Conservation (phyloP, 2,329 filamentous ascomycete genomes). For the Penicillium sp. region DNA sequence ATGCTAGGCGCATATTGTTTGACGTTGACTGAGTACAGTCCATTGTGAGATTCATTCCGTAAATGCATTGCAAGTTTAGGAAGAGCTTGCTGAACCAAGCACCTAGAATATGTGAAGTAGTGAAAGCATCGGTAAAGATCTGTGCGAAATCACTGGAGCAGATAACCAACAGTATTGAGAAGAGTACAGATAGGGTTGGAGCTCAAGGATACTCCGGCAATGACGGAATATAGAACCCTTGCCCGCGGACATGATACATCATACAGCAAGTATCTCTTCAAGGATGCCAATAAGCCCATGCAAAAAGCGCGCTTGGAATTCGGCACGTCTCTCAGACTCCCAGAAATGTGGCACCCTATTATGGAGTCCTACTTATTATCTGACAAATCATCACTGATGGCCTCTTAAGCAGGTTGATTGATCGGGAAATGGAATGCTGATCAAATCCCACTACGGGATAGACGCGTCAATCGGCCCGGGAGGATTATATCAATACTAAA, state of each 20-base stretch:
- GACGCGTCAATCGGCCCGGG: not conserved
- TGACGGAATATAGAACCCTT: constrained; percentile 14
- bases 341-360: constrained; percentile 17
- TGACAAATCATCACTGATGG: not conserved
- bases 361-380: too few relatives aligned
- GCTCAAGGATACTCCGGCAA: constrained; percentile 3
- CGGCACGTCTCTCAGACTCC: constrained; percentile 3
- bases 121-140: not conserved
- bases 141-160: not conserved
- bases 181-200: constrained; percentile 1
- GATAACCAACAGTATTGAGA: too few relatives aligned
- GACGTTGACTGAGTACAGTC: not conserved
- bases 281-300: not conserved
- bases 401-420: not conserved
- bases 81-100: not conserved
- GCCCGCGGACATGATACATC: too few relatives aligned
- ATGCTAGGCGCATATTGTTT: constrained; percentile 14
- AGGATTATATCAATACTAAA: not conserved
- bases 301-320: constrained; percentile 15
- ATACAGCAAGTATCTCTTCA: not conserved
- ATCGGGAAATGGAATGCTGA: constrained; percentile 21
- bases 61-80: not conserved
- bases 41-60: not conserved
- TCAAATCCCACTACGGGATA: constrained; percentile 3
- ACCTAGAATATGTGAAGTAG: not conserved